Base-by-base conservation (phyloP, 225 moss, liverwort and hornwort species). In the Climacium dendroides region DNA sequence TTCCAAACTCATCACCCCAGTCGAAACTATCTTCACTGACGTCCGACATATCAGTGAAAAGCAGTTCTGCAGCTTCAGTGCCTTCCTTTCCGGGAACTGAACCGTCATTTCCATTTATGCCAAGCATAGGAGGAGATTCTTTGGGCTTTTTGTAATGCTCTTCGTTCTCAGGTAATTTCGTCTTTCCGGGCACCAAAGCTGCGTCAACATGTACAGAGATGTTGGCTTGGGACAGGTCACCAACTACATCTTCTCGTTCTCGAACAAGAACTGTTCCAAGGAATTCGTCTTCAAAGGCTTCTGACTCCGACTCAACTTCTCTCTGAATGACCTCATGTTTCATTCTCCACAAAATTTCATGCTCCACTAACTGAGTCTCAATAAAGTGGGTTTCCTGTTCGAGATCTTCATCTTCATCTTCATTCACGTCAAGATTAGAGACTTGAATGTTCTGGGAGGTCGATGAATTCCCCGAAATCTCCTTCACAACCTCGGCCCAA, bases 41-140 rank as follows among this genome's bases (percentile, higher is more conserved):
- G 86, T 93, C 93, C 11, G 93, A 91, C 92, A 94, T 94, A 87
- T 93, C 91, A 91, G 91, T 94, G 80, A 94, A 93, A 70, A 94
- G 65, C 41, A 94, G 41, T 30, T 70, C 83, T 64, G 88, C 59
- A 92, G 66, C 54, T 80, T 66, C 80, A 45, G 48, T 64, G 57
- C 53, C 86, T 85, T 87, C 78, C 74, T 86, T 60, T 32, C 48
- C n/a, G 62, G 39, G 55, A 87, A 45, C 55, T 20, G 74, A 50
- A 48, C 88, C 69, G 78, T 77, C 48, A 83, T 92, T 89, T 23
- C 66, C 83, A 84, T 63, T 86, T 10, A 41, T 75, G 29, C 74
- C 79, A 82, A 83, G 54, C 54, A 74, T 65, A 70, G 79, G 84
- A 85, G 88, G 43, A 81, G 88, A 74, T 80, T 87, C 80, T 59